Base-by-base conservation (phyloP, 2,329 filamentous ascomycete species). In the Passalora sequoiae region DNA sequence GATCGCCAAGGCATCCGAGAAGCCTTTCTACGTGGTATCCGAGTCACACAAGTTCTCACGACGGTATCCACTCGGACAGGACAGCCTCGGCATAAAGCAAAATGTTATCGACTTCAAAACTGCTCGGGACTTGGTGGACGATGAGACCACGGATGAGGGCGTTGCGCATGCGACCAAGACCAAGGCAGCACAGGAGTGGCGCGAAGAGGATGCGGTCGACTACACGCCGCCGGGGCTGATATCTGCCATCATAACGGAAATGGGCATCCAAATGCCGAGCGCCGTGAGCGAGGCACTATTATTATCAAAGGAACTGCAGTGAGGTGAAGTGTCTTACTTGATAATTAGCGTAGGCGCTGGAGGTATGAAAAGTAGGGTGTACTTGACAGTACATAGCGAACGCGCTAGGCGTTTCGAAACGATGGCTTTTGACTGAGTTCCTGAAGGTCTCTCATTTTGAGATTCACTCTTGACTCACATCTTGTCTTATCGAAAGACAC, bases 21-120 rank as follows among this genome's bases (percentile, higher is more conserved):
- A 86, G 50, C 85, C 85, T 0, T 87, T 97, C 56, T 95, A 94
- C 60, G 89, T 95, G 13, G 89, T 92, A 4, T 85, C 85, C 1
- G 92, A 98, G 71, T 94, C 86, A 58, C 92, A 98, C 73, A 98
- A 98, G 69, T 96, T 98, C 62, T 88, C 94, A 33, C 78, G 89
- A 58, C 76, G 92, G 43, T 92, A 89, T 58, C 87, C 91, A 1
- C 70, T 92, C 16, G 81, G 83, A 50, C 88, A 95, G 66, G 80
- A 83, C 46, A 86, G 92, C 60, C 70, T 94, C 46, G 86, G 86
- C 0, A 81, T 94, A 53, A 77, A 84, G 60, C 88, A 95, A 66
- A 76, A 80, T 24, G 76, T 94, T 10, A 73, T 78, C 6, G 86
- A 81, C 60, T 91, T 91, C 48, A 97, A 70, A 0, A 81, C 84